phyloP scores from a whole-genome alignment of 192 early-diverging fungal species.

The Pilaira anomala region DNA sequence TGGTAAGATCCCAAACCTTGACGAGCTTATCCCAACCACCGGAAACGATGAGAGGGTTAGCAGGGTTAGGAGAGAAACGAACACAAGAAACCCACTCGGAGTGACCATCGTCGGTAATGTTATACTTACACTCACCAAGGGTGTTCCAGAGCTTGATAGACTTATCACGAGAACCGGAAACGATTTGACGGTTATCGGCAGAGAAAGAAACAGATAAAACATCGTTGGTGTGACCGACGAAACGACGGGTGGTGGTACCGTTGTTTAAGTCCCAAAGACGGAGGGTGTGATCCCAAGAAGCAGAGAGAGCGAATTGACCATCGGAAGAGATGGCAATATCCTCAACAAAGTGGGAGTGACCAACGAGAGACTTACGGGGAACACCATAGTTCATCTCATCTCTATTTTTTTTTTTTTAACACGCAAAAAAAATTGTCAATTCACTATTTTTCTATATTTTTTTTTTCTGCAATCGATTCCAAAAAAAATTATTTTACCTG shows the following conservation, averaged over 20 bases:
- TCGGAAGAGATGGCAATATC: constrained; percentile 98
- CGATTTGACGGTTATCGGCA: constrained; percentile 99
- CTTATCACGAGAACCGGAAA: constrained; percentile 97
- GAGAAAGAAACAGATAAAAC: constrained; percentile 99
- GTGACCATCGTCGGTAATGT: constrained; percentile 95
- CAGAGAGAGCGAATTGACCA: constrained; percentile 97
- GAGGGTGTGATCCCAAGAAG: constrained; percentile 99
- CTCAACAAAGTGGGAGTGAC: constrained; percentile 99
- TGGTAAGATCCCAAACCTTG: constrained; percentile 99
- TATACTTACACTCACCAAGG: constrained; percentile 99
- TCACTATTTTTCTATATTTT: no score
- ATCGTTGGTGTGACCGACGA: constrained; percentile 96
- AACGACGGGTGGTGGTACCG: constrained; percentile 92
- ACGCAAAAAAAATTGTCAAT: no score
- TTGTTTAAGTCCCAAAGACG: constrained; percentile 98
- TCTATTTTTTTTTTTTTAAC: constrained; percentile 24
- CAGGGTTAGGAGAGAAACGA: constrained; percentile 98
- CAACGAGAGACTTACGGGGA: constrained; percentile 85
- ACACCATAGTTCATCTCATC: constrained; percentile 92
- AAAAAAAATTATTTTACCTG: constrained; percentile 21
- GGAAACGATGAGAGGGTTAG: constrained; percentile 96
- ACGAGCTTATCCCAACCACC: constrained; percentile 99
- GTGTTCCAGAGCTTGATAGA: constrained; percentile 99
- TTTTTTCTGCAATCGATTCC: background rate
- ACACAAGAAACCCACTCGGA: constrained; percentile 99